These are phyloP conservation scores for Sporobolomyces roseus DNA, from an alignment of 768 basidiomycete species.

Conservation along the genomic window DNA sequence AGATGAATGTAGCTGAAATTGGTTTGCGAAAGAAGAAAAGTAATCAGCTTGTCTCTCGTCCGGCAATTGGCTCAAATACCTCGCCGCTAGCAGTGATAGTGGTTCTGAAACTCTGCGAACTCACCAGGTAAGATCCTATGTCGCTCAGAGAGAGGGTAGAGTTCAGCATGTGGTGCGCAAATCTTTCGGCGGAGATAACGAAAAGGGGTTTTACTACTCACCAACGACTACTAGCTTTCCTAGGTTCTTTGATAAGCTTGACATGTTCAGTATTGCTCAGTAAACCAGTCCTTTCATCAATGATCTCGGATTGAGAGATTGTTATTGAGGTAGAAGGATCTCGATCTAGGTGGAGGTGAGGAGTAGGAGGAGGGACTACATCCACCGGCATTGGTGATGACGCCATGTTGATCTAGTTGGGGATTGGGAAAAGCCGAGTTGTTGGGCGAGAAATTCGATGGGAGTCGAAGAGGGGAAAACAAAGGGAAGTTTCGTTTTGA, in stretches of 20 bases:
- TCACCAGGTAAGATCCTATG: conserved; percentile 20
- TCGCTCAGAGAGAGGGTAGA: neutral
- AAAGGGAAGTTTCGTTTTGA: no score
- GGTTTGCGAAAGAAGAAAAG: no score
- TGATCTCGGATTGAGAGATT: neutral
- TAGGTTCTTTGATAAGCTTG: neutral
- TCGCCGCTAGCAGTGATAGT: neutral
- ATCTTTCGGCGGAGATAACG: neutral
- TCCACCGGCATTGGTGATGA: no score
- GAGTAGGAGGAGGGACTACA: neutral
- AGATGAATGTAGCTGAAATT: conserved; percentile 15
- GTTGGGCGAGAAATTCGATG: neutral
- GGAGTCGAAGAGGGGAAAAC: neutral
- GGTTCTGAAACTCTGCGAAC: neutral
- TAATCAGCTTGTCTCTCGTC: neutral
- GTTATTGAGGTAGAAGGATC: no score
- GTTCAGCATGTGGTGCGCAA: conserved; percentile 14
- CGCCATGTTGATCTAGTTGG: neutral
- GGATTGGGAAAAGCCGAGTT: no score
- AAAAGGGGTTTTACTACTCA: no score
- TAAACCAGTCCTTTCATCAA: conserved; percentile 12
- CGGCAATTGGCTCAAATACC: neutral
- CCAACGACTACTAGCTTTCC: conserved; percentile 12
- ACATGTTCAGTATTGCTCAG: neutral
- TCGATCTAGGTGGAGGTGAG: neutral